A percentile compares a stretch with the other conserved stretches of the same genome.
Conservation (phyloP, 768 basidiomycete genomes). For the Tylopilus vinaceipallidus region DNA sequence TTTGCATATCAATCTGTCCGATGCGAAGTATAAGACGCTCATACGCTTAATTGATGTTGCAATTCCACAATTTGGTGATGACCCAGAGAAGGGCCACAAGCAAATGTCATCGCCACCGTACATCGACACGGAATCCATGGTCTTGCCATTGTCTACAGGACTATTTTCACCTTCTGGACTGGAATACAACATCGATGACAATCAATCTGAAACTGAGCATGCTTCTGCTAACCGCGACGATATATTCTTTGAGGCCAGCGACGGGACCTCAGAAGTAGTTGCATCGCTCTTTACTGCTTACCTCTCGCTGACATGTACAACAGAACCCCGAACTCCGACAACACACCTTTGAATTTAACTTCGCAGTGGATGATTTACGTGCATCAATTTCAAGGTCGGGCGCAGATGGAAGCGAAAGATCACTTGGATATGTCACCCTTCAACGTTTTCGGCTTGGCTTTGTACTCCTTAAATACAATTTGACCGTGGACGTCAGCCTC, state of each 20-base stretch:
- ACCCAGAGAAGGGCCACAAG: conserved; percentile 24
- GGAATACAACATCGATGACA: conserved; percentile 72
- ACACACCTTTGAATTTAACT: conserved; percentile 78
- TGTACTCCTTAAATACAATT: conserved; percentile 76
- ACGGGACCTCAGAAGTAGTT: conserved; percentile 54
- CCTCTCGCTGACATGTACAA: conserved; percentile 1
- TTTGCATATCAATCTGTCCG: conserved; percentile 86
- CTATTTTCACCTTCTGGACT: conserved; percentile 52
- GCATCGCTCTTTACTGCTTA: neutral
- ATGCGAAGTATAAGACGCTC: conserved; percentile 85
- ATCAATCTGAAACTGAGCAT: conserved; percentile 44
- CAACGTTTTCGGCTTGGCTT: conserved; percentile 77
- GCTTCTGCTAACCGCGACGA: conserved; percentile 46
- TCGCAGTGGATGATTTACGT: conserved; percentile 80
- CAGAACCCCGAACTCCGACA: conserved; percentile 43
- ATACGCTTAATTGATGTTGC: conserved; percentile 92
- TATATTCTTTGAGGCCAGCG: conserved; percentile 71
- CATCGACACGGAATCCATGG: conserved; percentile 27
- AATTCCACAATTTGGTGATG: conserved; percentile 77
- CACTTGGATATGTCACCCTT: conserved; percentile 76
- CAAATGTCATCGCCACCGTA: conserved; percentile 21
- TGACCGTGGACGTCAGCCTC: conserved; percentile 82
- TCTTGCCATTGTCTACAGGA: conserved; percentile 52
- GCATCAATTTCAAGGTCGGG: conserved; percentile 75
- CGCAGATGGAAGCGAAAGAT: conserved; percentile 59